Evolutionary conservation across 2,329 filamentous ascomycete genomes (phyloP).

Genomic region (Ampelomyces quisqualis): DNA sequence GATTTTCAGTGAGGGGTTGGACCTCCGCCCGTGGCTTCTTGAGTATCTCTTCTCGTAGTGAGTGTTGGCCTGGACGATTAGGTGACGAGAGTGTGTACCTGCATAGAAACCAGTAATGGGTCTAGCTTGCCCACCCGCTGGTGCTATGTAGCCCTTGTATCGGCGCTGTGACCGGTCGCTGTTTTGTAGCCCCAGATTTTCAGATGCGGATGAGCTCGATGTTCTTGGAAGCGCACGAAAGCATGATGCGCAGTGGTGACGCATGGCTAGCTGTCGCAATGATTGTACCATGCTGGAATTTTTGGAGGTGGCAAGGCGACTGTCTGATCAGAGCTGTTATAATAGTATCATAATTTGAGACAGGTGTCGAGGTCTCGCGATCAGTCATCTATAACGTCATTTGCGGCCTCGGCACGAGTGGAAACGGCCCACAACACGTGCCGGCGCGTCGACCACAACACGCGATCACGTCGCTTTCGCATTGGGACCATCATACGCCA

Average conservation of each 20-base stretch:
- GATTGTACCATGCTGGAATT: constrained; percentile 13
- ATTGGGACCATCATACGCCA: too few species aligned
- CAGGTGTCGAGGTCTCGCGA: too few species aligned
- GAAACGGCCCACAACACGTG: constrained; percentile 20
- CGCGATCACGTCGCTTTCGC: too few species aligned
- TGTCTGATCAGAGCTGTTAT: neutral
- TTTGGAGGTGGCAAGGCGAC: constrained; percentile 7
- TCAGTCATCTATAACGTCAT: constrained; percentile 45
- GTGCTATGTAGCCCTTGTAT: constrained; percentile 40
- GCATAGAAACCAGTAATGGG: constrained; percentile 44
- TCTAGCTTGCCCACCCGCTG: constrained; percentile 41
- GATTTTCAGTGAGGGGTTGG: constrained; percentile 36
- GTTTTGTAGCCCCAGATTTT: constrained; percentile 33
- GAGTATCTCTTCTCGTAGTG: constrained; percentile 41
- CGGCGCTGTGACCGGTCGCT: constrained; percentile 40
- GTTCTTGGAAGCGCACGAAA: constrained; percentile 17
- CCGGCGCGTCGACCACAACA: constrained; percentile 28
- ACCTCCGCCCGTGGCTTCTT: constrained; percentile 30
- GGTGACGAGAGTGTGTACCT: constrained; percentile 22
- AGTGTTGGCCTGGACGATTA: constrained; percentile 1
- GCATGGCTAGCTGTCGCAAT: constrained; percentile 20
- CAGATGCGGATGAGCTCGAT: neutral
- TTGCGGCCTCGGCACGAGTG: constrained; percentile 34
- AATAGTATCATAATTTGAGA: neutral
- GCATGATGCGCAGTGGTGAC: constrained; percentile 28